These are phyloP conservation scores for Annulohypoxylon moriforme DNA, from an alignment of 495 filamentous ascomycete genomes.

Conservation along the genomic window DNA sequence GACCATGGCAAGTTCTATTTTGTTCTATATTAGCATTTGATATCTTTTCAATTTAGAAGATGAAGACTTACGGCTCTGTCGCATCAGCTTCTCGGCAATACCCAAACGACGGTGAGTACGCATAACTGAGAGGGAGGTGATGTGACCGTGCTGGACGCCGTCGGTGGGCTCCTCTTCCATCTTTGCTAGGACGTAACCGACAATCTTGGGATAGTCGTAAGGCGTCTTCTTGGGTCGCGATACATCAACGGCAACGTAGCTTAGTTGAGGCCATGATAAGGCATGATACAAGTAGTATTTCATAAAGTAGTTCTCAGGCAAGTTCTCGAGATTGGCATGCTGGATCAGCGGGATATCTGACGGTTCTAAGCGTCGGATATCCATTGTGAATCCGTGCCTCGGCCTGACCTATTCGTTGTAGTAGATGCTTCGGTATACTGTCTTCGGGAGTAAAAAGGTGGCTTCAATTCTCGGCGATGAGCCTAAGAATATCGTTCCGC, in stretches of 20 bases:
- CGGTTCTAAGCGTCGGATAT: conserved; percentile 78
- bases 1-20: conserved; percentile 94
- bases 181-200: conserved; percentile 98
- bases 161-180: conserved; percentile 98
- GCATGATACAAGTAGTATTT: conserved; percentile 99
- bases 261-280: conserved; percentile 95
- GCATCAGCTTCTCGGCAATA: conserved; percentile 96
- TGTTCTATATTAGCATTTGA: conserved; percentile 24
- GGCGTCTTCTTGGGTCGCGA: conserved; percentile 77
- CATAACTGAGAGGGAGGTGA: conserved; percentile 96
- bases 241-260: conserved; percentile 93
- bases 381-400: conserved; percentile 62
- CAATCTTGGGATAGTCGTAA: conserved; percentile 95
- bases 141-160: conserved; percentile 93
- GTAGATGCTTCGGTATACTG: background rate
- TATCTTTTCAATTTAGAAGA: too few relatives aligned
- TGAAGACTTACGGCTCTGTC: conserved; percentile 83
- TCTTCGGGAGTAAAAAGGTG: too few relatives aligned
- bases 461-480: background rate
- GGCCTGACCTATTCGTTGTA: background rate
- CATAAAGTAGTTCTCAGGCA: conserved; percentile 99
- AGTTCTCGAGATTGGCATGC: conserved; percentile 97
- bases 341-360: conserved; percentile 94
- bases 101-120: conserved; percentile 90
- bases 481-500: background rate